These are phyloP conservation scores for Fragaria iinumae DNA, from an alignment of 306 rosid genomes.

Conservation along the genomic window DNA sequence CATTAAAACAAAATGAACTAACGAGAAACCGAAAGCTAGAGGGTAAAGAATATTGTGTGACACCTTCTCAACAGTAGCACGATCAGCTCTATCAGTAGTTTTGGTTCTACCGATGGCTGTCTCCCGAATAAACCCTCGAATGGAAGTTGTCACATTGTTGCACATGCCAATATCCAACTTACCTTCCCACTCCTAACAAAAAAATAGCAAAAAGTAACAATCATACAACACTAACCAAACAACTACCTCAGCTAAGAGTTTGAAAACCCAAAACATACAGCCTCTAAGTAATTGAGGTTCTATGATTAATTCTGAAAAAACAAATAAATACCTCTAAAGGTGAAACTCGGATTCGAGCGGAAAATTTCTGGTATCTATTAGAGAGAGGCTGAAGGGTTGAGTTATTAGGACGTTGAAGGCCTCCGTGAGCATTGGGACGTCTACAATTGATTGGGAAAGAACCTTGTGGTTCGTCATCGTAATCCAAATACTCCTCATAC, in stretches of 20 bases:
- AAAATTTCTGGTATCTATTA: no score
- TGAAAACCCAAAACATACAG: no score
- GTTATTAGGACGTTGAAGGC: neutral
- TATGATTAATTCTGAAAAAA: no score
- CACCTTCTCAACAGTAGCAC: conserved; percentile 94
- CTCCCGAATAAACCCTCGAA: conserved; percentile 70
- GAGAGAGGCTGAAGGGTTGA: no score
- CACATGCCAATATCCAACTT: conserved; percentile 74
- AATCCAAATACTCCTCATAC: neutral
- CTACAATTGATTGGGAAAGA: neutral
- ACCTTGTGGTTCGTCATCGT: neutral
- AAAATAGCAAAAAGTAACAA: neutral
- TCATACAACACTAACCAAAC: neutral
- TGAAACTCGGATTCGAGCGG: no score
- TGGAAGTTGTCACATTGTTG: conserved; percentile 79
- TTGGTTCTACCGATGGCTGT: conserved; percentile 79
- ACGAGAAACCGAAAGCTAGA: neutral
- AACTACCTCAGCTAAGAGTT: no score
- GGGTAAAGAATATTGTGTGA: neutral
- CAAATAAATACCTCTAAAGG: neutral
- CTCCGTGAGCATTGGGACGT: neutral
- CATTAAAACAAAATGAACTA: neutral
- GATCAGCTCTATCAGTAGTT: conserved; percentile 85
- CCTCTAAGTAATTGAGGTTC: no score
- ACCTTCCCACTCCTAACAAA: conserved; percentile 86